Percentiles rank a stretch among this genome's conserved stretches.
Evolutionary conservation across 2,329 filamentous ascomycete species (phyloP).

Genomic region (Aureobasidium zeae): DNA sequence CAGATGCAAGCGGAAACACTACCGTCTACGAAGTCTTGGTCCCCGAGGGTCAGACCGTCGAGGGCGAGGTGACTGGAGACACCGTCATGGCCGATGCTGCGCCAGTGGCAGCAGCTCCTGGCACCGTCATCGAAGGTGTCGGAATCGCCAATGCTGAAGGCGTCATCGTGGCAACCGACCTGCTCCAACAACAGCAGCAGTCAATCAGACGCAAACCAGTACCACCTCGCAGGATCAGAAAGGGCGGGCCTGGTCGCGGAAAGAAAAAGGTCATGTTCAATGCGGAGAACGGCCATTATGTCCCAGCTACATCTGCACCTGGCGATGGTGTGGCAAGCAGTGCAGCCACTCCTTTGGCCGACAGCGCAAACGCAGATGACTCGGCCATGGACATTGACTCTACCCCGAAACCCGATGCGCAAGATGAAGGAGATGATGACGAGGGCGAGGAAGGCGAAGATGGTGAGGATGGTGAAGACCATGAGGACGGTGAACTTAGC

Average conservation of each 20-base stretch:
- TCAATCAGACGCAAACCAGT: conserved; percentile 56
- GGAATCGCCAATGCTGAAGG: conserved; percentile 53
- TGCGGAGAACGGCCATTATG: conserved; percentile 34
- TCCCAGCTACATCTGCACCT: conserved; percentile 30
- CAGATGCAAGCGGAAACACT: conserved; percentile 70
- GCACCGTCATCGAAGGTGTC: conserved; percentile 51
- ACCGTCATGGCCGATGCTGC: conserved; percentile 37
- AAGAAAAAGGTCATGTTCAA: conserved; percentile 62
- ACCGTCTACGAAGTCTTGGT: conserved; percentile 78
- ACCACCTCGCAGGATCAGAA: conserved; percentile 68
- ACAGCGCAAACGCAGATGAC: conserved; percentile 35
- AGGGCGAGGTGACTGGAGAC: conserved; percentile 66
- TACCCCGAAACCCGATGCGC: conserved; percentile 34
- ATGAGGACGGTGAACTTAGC: conserved; percentile 24
- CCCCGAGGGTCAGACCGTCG: conserved; percentile 66
- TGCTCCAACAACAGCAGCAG: conserved; percentile 38
- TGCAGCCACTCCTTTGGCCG: conserved; percentile 26
- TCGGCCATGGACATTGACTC: conserved; percentile 28
- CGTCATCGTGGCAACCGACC: conserved; percentile 44
- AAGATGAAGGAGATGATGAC: conserved; percentile 37
- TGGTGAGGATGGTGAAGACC: conserved; percentile 38
- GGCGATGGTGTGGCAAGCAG: conserved; percentile 27
- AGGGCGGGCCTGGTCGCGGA: conserved; percentile 67
- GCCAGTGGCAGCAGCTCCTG: conserved; percentile 44
- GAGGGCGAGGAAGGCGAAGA: conserved; percentile 43